Evolutionary conservation across 1,284 basidiomycete species (phyloP).

Genomic region (Ustilago curta): DNA sequence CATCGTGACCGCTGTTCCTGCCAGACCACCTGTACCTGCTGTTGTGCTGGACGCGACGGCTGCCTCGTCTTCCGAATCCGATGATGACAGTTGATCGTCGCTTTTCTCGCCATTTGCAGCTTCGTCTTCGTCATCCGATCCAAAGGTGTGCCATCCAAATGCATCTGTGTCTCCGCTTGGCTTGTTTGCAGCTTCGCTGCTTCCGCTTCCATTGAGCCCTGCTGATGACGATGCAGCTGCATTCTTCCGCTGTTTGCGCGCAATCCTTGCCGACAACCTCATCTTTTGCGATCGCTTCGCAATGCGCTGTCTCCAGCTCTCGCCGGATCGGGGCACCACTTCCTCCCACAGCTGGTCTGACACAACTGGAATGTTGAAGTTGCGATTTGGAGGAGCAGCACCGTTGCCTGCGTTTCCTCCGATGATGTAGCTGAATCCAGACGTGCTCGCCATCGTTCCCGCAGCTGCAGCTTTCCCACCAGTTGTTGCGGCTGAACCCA

Average conservation of each 20-base stretch:
- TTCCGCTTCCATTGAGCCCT: neutral
- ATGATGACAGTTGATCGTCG: conserved; percentile 15
- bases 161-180: neutral
- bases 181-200: neutral
- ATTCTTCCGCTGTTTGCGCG: conserved; percentile 21
- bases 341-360: conserved; percentile 56
- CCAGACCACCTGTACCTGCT: conserved; percentile 6
- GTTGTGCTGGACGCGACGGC: neutral
- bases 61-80: conserved; percentile 27
- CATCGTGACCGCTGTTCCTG: conserved; percentile 40
- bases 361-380: conserved; percentile 38
- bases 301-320: conserved; percentile 33
- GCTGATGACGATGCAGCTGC: neutral
- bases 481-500: neutral
- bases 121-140: conserved; percentile 23
- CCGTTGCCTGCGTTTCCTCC: conserved; percentile 16
- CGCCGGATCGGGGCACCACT: conserved; percentile 43
- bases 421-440: conserved; percentile 30
- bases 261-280: conserved; percentile 8
- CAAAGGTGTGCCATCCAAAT: conserved; percentile 39
- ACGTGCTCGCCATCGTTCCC: neutral
- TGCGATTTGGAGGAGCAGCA: conserved; percentile 25
- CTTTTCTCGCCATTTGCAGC: conserved; percentile 7
- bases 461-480: conserved; percentile 5
- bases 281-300: conserved; percentile 23